Base-by-base conservation (phyloP, 495 filamentous ascomycete genomes). In the Penicillium arizonense region DNA sequence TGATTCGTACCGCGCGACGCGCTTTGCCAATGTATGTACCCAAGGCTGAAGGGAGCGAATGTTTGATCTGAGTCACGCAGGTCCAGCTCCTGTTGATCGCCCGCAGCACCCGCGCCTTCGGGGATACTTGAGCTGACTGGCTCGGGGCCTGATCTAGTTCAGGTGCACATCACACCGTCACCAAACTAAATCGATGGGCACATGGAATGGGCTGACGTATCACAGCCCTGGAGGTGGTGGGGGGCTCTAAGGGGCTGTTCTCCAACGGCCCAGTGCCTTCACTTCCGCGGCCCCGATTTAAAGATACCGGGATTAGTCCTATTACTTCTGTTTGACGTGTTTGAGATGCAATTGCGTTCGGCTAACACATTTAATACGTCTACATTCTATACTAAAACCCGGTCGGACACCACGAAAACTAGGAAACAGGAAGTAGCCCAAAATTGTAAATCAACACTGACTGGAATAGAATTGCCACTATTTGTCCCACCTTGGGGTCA, bases 41-140 rank as follows among this genome's bases (percentile, higher is more conserved):
- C 18, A 26, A 37, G 14, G 34, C 50, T 33, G 42, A 45, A 13
- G n/a, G n/a, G 18, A 41, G 18, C 32, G 32, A 5, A 45, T 52
- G 44, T 54, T 54, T 54, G 51, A 36, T 48, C 28, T 47, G 43
- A 40, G 52, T 26, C 16, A 34, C 24, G 49, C 39, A 50, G 34
- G 47, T 38, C 41, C 37, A 35, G 52, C 44, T 34, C 50, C 32
- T 46, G 36, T 49, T 38, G 44, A 54, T 56, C 41, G 45, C 28
- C 49, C 44, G 23, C 48, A 44, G 36, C 53, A 49, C 39, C n/a
- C 16, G 35, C 14, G 37, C 4, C 37, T 34, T 37, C 13, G 4
- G 30, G 30, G 33, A 52, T 53, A 50, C 36, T 39, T 34, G 47
- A 55, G 56, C 47, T 56, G 57, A 63, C 57, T 63, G 63, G 63